Conservation (phyloP, 2,329 filamentous ascomycete genomes). For the Trichoderma atroviride region DNA sequence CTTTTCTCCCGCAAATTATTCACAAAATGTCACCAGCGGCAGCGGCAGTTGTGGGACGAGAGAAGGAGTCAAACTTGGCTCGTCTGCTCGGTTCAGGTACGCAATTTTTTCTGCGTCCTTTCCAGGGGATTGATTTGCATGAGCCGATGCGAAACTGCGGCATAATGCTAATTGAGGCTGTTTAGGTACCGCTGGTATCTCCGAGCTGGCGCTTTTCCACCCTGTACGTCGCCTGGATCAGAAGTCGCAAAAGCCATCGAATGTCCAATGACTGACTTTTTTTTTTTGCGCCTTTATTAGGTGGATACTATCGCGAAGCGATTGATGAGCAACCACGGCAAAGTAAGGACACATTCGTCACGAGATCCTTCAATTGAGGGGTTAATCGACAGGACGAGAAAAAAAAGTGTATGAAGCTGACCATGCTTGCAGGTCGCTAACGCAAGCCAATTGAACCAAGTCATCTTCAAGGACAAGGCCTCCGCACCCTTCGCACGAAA, state of each 20-base stretch:
- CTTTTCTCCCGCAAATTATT: slow-evolving; percentile 30
- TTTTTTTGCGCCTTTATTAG: slow-evolving; percentile 46
- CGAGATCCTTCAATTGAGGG: background rate
- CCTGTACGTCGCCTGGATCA: slow-evolving; percentile 59
- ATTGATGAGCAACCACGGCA: slow-evolving; percentile 94
- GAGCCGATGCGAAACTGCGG: background rate
- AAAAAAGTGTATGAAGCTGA: slow-evolving; percentile 29
- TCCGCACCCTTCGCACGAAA: slow-evolving; percentile 69
- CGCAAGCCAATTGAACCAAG: slow-evolving; percentile 72
- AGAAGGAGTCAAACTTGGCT: slow-evolving; percentile 88
- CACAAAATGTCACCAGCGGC: slow-evolving; percentile 62
- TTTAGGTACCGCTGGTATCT: slow-evolving; percentile 85
- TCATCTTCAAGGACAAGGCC: slow-evolving; percentile 93
- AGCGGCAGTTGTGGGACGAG: slow-evolving; percentile 47
- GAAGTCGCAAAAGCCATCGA: background rate
- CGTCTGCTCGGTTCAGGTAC: slow-evolving; percentile 89
- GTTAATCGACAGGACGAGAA: background rate
- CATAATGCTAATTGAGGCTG: background rate
- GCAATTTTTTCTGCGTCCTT: slow-evolving; percentile 26
- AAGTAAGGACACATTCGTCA: slow-evolving; percentile 56
- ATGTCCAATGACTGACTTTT: slow-evolving; percentile 4
- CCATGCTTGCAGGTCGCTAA: slow-evolving; percentile 37
- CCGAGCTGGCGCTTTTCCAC: slow-evolving; percentile 91
- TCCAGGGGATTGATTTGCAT: slow-evolving; percentile 26
- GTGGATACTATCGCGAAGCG: slow-evolving; percentile 98